Percentiles rank a stretch among this genome's conserved stretches.
These are phyloP conservation scores for Xylariaceae sp. DNA, from an alignment of 2,329 filamentous ascomycete genomes.

Conservation along the genomic window DNA sequence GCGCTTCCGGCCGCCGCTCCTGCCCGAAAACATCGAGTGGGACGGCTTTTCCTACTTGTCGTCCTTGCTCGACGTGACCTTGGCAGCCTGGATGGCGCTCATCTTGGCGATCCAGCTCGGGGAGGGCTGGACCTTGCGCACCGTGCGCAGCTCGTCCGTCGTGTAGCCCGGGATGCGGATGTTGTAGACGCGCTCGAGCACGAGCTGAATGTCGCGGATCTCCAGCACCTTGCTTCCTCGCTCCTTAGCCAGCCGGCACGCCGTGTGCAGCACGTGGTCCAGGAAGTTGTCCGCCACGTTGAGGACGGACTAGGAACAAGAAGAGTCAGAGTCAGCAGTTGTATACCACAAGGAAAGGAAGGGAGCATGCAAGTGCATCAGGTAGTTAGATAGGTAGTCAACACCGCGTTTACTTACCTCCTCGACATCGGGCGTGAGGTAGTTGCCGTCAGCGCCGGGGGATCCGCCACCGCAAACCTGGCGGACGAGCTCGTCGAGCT, in stretches of 20 bases:
- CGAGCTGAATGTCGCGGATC: slow-evolving; percentile 75
- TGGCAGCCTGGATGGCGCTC: slow-evolving; percentile 90
- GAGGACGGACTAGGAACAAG: slow-evolving; percentile 62
- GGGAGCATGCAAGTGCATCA: slow-evolving; percentile 1
- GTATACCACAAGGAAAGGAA: background rate
- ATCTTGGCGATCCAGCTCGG: slow-evolving; percentile 92
- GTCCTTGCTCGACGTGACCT: slow-evolving; percentile 61
- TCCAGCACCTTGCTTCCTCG: slow-evolving; percentile 86
- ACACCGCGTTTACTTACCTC: slow-evolving; percentile 68
- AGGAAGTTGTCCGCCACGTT: slow-evolving; percentile 90
- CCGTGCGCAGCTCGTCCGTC: slow-evolving; percentile 87
- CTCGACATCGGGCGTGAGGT: slow-evolving; percentile 86
- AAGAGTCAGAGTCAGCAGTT: slow-evolving; percentile 6
- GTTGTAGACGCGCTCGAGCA: slow-evolving; percentile 79
- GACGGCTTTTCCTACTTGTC: slow-evolving; percentile 38
- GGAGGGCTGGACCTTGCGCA: slow-evolving; percentile 86
- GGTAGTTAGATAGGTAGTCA: slow-evolving; percentile 6
- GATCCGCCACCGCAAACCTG: slow-evolving; percentile 81
- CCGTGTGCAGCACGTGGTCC: slow-evolving; percentile 78
- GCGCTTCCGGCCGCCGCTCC: slow-evolving; percentile 1
- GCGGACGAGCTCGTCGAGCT: slow-evolving; percentile 87
- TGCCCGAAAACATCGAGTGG: too few species aligned
- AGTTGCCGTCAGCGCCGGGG: slow-evolving; percentile 65
- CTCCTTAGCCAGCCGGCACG: slow-evolving; percentile 88
- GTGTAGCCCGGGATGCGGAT: slow-evolving; percentile 91